Evolutionary conservation across 1,284 basidiomycete species (phyloP).

Genomic region (Heterobasidion occidentale): DNA sequence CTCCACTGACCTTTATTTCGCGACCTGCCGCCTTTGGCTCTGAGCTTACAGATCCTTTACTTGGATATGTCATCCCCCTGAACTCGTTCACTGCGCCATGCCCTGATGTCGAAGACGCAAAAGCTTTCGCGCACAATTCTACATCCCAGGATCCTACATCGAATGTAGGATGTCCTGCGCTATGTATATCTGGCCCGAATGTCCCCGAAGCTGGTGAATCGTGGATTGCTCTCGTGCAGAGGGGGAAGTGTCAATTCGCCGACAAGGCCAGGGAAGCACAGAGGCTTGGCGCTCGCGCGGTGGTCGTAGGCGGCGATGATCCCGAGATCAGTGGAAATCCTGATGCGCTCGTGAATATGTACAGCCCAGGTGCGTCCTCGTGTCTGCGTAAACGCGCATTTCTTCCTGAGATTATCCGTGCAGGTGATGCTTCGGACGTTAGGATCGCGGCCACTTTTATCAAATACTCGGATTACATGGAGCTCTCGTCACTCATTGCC

Average conservation of each 20-base stretch:
- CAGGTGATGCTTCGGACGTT: slow-evolving; percentile 71
- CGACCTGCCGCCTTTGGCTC: slow-evolving; percentile 66
- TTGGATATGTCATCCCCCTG: slow-evolving; percentile 73
- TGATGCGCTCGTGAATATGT: slow-evolving; percentile 85
- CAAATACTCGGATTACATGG: slow-evolving; percentile 60
- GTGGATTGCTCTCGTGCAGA: slow-evolving; percentile 83
- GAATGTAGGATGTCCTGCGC: slow-evolving; percentile 57
- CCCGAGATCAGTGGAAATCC: slow-evolving; percentile 57
- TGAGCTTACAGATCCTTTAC: slow-evolving; percentile 58
- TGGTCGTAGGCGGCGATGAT: slow-evolving; percentile 83
- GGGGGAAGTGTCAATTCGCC: slow-evolving; percentile 83
- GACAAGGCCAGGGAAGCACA: slow-evolving; percentile 82
- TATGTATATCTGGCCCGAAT: slow-evolving; percentile 48
- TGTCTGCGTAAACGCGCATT: slow-evolving; percentile 1
- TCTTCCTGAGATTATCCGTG: slow-evolving; percentile 3
- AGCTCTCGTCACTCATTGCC: slow-evolving; percentile 51
- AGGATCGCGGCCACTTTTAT: slow-evolving; percentile 68
- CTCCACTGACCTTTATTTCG: slow-evolving; percentile 57
- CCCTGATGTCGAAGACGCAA: slow-evolving; percentile 9
- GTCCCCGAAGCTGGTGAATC: slow-evolving; percentile 51
- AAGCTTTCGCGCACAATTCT: slow-evolving; percentile 13
- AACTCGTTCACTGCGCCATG: slow-evolving; percentile 62
- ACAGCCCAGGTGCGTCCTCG: slow-evolving; percentile 60
- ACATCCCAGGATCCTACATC: slow-evolving; percentile 12
- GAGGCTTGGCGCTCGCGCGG: slow-evolving; percentile 73